Evolutionary conservation across 2,329 filamentous ascomycete species (phyloP).

Genomic region (Ophiostoma sp.): DNA sequence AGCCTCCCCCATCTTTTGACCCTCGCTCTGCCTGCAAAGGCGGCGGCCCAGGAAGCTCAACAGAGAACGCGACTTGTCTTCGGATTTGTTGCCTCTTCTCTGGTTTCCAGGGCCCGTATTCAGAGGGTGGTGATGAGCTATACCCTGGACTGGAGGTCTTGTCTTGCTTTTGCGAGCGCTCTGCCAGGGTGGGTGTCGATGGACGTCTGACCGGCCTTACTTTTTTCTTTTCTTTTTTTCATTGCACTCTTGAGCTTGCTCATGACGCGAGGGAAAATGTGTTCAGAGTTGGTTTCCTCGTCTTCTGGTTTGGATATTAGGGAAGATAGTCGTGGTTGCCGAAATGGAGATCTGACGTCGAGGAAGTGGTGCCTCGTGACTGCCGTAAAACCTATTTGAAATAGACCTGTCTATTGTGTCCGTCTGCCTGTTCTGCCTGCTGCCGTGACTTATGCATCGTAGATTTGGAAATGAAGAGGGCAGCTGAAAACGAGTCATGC

Average conservation of each 20-base stretch:
- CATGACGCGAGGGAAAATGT: constrained; percentile 53
- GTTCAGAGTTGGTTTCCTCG: background rate
- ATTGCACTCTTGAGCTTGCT: constrained; percentile 52
- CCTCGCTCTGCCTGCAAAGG: constrained; percentile 63
- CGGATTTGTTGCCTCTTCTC: constrained; percentile 16
- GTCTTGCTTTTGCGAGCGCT: constrained; percentile 67
- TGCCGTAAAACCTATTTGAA: background rate
- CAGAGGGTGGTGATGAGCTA: constrained; percentile 95
- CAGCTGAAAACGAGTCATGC: background rate
- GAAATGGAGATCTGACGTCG: background rate
- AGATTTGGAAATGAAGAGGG: background rate
- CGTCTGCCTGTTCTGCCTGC: background rate
- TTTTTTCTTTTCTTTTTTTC: constrained; percentile 59
- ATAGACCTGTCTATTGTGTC: too few species aligned
- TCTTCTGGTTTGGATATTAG: background rate
- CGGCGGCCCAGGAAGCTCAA: constrained; percentile 47
- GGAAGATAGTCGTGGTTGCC: background rate
- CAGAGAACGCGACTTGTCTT: background rate
- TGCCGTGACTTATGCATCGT: background rate
- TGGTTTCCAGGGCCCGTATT: constrained; percentile 55
- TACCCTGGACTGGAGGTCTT: constrained; percentile 67
- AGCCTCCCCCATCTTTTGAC: constrained; percentile 67
- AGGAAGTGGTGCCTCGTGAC: background rate
- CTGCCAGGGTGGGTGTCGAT: constrained; percentile 76
- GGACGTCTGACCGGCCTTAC: constrained; percentile 82